phyloP scores from a whole-genome alignment of 495 filamentous ascomycete genomes.

The Penicillium bovifimosum region DNA sequence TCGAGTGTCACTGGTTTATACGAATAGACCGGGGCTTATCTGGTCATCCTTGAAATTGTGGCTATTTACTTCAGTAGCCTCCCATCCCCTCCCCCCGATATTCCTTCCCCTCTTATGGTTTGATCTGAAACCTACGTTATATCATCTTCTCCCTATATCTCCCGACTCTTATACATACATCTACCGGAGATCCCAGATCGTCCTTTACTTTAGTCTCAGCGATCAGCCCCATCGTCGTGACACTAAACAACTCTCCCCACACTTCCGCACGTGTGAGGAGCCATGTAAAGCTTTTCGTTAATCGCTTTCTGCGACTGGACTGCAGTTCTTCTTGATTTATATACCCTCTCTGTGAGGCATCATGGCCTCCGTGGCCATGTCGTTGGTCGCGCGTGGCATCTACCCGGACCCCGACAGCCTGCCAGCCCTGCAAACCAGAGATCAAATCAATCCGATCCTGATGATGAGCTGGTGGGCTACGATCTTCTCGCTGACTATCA shows the following conservation, averaged over 20 bases:
- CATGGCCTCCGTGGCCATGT: slow-evolving; percentile 13
- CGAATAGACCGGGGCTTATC: neutral
- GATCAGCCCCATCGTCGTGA: slow-evolving; percentile 8
- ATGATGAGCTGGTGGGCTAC: slow-evolving; percentile 96
- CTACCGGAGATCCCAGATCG: neutral
- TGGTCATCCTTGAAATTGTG: neutral
- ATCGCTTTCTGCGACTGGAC: slow-evolving; percentile 18
- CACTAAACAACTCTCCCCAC: slow-evolving; percentile 1
- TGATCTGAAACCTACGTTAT: neutral
- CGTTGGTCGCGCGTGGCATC: slow-evolving; percentile 18
- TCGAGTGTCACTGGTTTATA: slow-evolving; percentile 1
- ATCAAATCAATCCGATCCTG: slow-evolving; percentile 67
- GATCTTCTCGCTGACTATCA: slow-evolving; percentile 71
- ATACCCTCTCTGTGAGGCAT: neutral
- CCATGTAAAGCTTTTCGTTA: slow-evolving; percentile 15
- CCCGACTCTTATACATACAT: neutral
- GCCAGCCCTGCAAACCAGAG: slow-evolving; percentile 49
- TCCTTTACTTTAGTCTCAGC: neutral
- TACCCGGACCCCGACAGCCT: slow-evolving; percentile 35
- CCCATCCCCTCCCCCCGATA: neutral
- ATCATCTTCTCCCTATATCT: neutral
- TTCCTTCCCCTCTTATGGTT: neutral
- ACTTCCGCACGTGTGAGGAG: slow-evolving; percentile 20
- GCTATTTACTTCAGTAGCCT: slow-evolving; percentile 8
- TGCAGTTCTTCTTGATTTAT: neutral